Base-by-base conservation (phyloP, 2,329 filamentous ascomycete genomes). In the Microthyrium microscopicum region DNA sequence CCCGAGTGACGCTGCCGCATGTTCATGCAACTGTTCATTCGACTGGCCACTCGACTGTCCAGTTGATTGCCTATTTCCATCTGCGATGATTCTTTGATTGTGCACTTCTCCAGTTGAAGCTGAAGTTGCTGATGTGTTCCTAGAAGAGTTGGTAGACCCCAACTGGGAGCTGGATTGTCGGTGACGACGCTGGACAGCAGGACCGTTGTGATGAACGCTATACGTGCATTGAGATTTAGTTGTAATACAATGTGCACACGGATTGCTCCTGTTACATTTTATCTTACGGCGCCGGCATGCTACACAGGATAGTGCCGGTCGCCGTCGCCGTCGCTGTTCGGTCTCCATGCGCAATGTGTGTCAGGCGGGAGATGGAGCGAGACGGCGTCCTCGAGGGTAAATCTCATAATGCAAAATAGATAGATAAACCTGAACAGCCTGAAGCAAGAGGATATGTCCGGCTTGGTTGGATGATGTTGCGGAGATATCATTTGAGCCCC, bases 261-360 rank as follows among this genome's bases (percentile, higher is more conserved):
- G 37, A 19, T 29, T 21, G 19, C 22, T 33, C 26, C 34, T 9
- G n/a, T 38, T 29, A 21, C 35, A 38, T 16, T 32, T 33, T 11
- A 37, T 27, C 22, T 39, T 39, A n/a, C 35, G 13, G 8, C 29
- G 35, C 18, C 35, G 37, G 24, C 37, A 38, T 15, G 28, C 28
- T n/a, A 27, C 4, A 21, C 37, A 39, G 11, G 37, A 38, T 5
- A 26, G 13, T 9, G 37, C 37, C 3, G 35, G 27, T 17, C 35
- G 21, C 12, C 33, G 17, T 4, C 33, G 33, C n/a, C 33, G 32
- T n/a, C 18, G 26, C 12, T 11, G 26, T 31, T 32, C 24, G 8
- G 9, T 29, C 16, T 8, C 27, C 9, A 29, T 29, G n/a, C n/a
- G n/a, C n/a, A n/a, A n/a, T n/a, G n/a, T n/a, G n/a, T n/a, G n/a